These are phyloP conservation scores for Geosiphon pyriformis DNA, from an alignment of 192 early-diverging fungal species.

Conservation along the genomic window DNA sequence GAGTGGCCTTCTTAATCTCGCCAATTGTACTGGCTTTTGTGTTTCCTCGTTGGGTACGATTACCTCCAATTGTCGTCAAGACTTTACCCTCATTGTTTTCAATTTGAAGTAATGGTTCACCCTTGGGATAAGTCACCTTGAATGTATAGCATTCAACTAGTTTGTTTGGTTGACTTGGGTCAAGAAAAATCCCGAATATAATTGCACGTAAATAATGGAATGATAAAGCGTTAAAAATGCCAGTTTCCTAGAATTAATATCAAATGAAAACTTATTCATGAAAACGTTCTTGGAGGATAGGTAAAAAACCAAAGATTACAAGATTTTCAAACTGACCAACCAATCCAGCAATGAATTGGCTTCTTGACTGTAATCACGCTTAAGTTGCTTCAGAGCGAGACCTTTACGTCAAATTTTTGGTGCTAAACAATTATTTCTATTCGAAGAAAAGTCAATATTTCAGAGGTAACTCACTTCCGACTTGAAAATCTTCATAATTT, in stretches of 20 bases:
- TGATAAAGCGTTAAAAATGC: constrained; percentile 42
- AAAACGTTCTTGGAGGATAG: background rate
- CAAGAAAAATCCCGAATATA: constrained; percentile 47
- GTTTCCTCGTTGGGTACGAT: constrained; percentile 4
- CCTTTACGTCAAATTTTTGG: too few relatives aligned
- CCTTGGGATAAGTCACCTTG: constrained; percentile 39
- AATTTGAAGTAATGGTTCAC: constrained; percentile 30
- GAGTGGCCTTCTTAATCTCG: constrained; percentile 37
- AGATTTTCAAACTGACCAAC: background rate
- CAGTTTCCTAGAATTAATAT: constrained; percentile 28
- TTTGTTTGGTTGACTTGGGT: constrained; percentile 35
- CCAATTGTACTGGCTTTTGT: constrained; percentile 18
- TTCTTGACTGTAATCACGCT: constrained; percentile 12
- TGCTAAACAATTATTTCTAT: background rate
- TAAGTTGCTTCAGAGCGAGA: constrained; percentile 7
- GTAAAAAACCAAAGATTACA: too few relatives aligned
- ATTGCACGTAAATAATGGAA: constrained; percentile 42
- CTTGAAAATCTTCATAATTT: constrained; percentile 3
- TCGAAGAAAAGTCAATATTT: background rate
- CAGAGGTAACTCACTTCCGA: background rate
- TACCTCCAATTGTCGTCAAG: constrained; percentile 8
- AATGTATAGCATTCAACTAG: constrained; percentile 51
- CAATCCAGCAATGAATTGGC: constrained; percentile 14
- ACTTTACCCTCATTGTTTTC: constrained; percentile 15
- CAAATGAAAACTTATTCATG: background rate